These are phyloP conservation scores for Wickerhamiella allomyrinae DNA, from an alignment of 805 yeast species.

Conservation along the genomic window DNA sequence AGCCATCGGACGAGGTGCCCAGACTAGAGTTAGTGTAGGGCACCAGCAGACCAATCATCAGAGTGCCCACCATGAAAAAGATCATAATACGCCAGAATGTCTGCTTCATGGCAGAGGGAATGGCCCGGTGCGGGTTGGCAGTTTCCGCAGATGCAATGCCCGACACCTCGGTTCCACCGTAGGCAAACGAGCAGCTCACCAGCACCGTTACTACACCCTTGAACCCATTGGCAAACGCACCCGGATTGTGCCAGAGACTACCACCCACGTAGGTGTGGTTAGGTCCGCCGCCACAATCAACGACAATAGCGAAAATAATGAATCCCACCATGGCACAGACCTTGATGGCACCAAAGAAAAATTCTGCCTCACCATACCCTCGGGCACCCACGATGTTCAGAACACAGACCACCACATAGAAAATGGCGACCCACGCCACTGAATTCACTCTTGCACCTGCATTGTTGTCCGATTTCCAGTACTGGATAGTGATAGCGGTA, in stretches of 20 bases:
- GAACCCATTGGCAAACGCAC: conserved; percentile 38
- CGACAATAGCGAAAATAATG: conserved; percentile 41
- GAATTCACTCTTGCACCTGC: conserved; percentile 27
- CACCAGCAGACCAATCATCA: conserved; percentile 55
- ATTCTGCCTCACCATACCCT: conserved; percentile 56
- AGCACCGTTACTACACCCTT: conserved; percentile 35
- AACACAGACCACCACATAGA: conserved; percentile 34
- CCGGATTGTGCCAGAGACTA: conserved; percentile 54
- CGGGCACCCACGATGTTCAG: conserved; percentile 42
- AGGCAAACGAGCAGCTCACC: conserved; percentile 52
- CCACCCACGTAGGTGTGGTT: conserved; percentile 52
- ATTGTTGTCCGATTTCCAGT: conserved; percentile 38
- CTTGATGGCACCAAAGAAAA: conserved; percentile 42
- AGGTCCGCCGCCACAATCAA: conserved; percentile 40
- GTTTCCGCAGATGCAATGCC: conserved; percentile 65
- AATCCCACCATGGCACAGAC: conserved; percentile 45
- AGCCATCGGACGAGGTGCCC: conserved; percentile 30
- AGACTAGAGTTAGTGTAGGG: conserved; percentile 42
- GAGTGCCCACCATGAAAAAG: conserved; percentile 46
- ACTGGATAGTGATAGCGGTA: conserved; percentile 38
- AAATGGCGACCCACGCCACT: conserved; percentile 41
- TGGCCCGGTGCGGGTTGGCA: conserved; percentile 46
- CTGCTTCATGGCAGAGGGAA: conserved; percentile 55
- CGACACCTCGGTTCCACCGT: conserved; percentile 50
- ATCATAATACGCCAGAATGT: conserved; percentile 53